Base-by-base conservation (phyloP, 441 rosid species). In the Erysimum cheiri region DNA sequence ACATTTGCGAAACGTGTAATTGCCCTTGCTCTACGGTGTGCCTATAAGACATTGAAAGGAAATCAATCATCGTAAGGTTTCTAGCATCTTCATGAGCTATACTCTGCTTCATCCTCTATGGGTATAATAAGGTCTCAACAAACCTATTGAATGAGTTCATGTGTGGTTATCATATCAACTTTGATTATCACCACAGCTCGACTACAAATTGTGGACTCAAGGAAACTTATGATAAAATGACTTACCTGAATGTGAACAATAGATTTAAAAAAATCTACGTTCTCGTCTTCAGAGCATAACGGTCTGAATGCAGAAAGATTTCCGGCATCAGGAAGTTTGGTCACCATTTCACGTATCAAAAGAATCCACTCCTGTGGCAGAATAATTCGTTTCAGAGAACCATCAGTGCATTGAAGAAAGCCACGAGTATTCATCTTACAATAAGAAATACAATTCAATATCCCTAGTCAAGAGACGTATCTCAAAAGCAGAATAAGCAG, bases 281-380 rank as follows among this genome's bases (percentile, higher is more conserved):
- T 96, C 28, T 88, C 88, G 77, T 96, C 93, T 67, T 85, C 96
- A 59, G 96, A 89, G 78, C 92, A 89, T 63, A 95, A 74, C 54
- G 84, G 85, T 81, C 75, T 83, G 47, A 92, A 81, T 9, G 87
- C 82, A 76, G 61, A 68, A 74, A 96, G 84, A 75, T 85, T 72
- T 56, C 72, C 83, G 48, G 88, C 77, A 64, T 80, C 85, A 35
- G 96, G 97, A 68, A 96, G 90, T 78, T 88, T 91, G 78, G 79
- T 75, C 64, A 86, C 92, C 93, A 93, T 89, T 46, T 81, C 88
- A 52, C 92, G 87, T 64, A 92, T 78, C 71, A 96, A 76, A 66
- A 87, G 96, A 80, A 92, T 81, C 99, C 97, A 92, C 69, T 87
- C 98, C 99, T 95, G 90, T 60, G 6, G 26, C 47, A 71, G 59